A percentile compares a stretch with the other conserved stretches of the same genome.
Evolutionary conservation across 768 basidiomycete genomes (phyloP).

Genomic region (Crassisporium funariophilum): DNA sequence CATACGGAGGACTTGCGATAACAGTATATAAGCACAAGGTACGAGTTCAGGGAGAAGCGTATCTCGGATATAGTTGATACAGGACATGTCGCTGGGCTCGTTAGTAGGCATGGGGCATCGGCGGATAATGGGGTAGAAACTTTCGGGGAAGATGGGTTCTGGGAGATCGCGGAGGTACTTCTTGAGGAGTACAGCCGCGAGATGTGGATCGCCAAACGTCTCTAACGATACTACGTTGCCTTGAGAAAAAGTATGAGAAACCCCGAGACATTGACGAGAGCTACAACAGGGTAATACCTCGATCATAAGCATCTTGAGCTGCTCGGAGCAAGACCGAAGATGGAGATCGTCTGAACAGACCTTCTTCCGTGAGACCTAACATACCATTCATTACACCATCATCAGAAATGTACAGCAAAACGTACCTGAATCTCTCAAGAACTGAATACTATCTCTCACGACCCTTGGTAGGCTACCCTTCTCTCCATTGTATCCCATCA

Average conservation of each 20-base stretch:
- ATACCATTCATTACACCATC: slow-evolving; percentile 12
- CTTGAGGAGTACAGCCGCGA: slow-evolving; percentile 85
- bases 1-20: slow-evolving; percentile 70
- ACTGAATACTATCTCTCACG: slow-evolving; percentile 74
- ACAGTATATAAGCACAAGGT: slow-evolving; percentile 71
- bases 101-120: slow-evolving; percentile 60
- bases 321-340: slow-evolving; percentile 68
- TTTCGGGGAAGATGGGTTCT: slow-evolving; percentile 75
- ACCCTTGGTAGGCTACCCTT: slow-evolving; percentile 83
- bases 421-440: slow-evolving; percentile 61
- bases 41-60: slow-evolving; percentile 66
- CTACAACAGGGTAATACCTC: slow-evolving; percentile 47
- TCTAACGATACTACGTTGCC: slow-evolving; percentile 65
- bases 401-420: slow-evolving; percentile 14
- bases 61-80: slow-evolving; percentile 68
- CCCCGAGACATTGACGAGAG: background rate
- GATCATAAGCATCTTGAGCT: slow-evolving; percentile 82
- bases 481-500: slow-evolving; percentile 85
- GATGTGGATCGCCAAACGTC: slow-evolving; percentile 75
- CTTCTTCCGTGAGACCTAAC: slow-evolving; percentile 68
- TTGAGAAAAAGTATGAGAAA: slow-evolving; percentile 1
- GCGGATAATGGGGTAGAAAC: slow-evolving; percentile 61
- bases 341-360: slow-evolving; percentile 83
- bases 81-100: slow-evolving; percentile 50
- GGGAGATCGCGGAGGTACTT: slow-evolving; percentile 84